These are phyloP conservation scores for Lichtheimia ornata DNA, from an alignment of 371 early-diverging fungal genomes.

Conservation along the genomic window DNA sequence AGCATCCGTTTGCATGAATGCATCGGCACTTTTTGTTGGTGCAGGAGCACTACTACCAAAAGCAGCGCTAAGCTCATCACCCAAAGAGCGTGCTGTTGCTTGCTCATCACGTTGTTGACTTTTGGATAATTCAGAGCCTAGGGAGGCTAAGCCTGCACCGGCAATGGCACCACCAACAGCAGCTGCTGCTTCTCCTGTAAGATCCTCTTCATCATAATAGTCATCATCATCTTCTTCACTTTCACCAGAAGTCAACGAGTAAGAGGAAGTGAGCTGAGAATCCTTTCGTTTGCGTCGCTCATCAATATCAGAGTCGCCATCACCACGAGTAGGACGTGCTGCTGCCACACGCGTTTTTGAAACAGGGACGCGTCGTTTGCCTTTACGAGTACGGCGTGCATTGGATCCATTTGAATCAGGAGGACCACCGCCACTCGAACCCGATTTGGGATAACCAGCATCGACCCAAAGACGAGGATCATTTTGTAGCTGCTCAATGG, in stretches of 20 bases:
- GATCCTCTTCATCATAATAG: slow-evolving; percentile 21
- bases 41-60: slow-evolving; percentile 10
- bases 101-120: slow-evolving; percentile 15
- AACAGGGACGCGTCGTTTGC: slow-evolving; percentile 17
- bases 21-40: slow-evolving; percentile 6
- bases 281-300: slow-evolving; percentile 20
- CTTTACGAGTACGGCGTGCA: slow-evolving; percentile 16
- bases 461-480: slow-evolving; percentile 54
- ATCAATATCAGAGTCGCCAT: slow-evolving; percentile 21
- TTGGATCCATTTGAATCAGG: not conserved
- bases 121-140: slow-evolving; percentile 34
- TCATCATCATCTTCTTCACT: slow-evolving; percentile 28
- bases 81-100: slow-evolving; percentile 26
- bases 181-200: not conserved
- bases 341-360: slow-evolving; percentile 18
- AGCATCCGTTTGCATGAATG: slow-evolving; percentile 5
- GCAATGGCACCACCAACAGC: slow-evolving; percentile 3
- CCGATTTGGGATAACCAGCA: slow-evolving; percentile 22
- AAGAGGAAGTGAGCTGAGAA: slow-evolving; percentile 20
- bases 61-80: slow-evolving; percentile 29
- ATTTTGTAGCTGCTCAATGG: slow-evolving; percentile 59
- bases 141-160: slow-evolving; percentile 21
- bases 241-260: slow-evolving; percentile 29
- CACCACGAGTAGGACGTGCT: slow-evolving; percentile 14
- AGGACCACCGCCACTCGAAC: slow-evolving; percentile 6